Evolutionary conservation across 2,329 filamentous ascomycete genomes (phyloP).

Genomic region (Exophiala alcalophila): DNA sequence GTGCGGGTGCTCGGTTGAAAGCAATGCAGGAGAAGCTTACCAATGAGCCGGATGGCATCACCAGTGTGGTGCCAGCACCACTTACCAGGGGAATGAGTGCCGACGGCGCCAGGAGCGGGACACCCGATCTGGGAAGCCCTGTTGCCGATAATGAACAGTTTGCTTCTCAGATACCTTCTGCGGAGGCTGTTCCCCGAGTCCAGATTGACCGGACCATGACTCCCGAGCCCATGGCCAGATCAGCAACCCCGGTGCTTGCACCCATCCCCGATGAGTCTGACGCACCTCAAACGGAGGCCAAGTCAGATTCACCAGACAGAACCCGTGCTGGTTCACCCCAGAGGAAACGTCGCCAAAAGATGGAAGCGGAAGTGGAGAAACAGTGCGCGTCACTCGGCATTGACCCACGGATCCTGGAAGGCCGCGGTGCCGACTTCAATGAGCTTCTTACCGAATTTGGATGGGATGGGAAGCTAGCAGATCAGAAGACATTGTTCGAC

Average conservation of each 20-base stretch:
- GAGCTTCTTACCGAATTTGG: conserved; percentile 81
- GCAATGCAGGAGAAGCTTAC: conserved; percentile 56
- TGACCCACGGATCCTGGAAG: conserved; percentile 72
- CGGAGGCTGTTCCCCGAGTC: conserved; percentile 36
- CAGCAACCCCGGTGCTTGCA: conserved; percentile 11
- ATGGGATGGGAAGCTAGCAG: conserved; percentile 77
- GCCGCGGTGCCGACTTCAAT: conserved; percentile 74
- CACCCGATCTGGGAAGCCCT: conserved; percentile 31
- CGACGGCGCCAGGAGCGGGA: conserved; percentile 37
- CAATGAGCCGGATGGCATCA: conserved; percentile 83
- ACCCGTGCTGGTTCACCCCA: conserved; percentile 40
- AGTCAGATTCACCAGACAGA: conserved; percentile 39
- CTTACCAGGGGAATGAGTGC: conserved; percentile 42
- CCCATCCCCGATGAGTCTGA: conserved; percentile 22
- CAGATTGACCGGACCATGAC: conserved; percentile 39
- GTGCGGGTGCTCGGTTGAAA: conserved; percentile 75
- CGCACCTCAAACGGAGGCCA: conserved; percentile 33
- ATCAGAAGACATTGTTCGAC: conserved; percentile 71
- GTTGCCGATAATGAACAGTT: conserved; percentile 32
- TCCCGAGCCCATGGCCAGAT: conserved; percentile 32
- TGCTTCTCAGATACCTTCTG: conserved; percentile 33
- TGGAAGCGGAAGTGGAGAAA: conserved; percentile 71
- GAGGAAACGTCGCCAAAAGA: conserved; percentile 58
- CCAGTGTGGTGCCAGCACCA: conserved; percentile 79
- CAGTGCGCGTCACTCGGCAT: conserved; percentile 76